Conservation (phyloP, 177 flowering plant species). For the Tripterygium wilfordii region DNA sequence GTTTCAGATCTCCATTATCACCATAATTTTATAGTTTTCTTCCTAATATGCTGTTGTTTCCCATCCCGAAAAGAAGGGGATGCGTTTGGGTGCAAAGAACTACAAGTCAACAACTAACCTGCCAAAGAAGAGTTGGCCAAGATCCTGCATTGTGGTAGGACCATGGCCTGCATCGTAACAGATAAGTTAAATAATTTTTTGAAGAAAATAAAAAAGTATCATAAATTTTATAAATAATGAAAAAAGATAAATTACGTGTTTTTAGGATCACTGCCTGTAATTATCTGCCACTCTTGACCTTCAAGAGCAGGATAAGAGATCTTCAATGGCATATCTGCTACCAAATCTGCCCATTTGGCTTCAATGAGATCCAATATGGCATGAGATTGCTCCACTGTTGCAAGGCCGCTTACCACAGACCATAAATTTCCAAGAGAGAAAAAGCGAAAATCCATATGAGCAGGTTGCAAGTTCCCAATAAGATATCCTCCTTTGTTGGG, state of each 20-base stretch:
- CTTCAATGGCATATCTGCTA: conserved; percentile 46
- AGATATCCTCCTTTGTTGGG: conserved; percentile 43
- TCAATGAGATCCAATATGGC: conserved; percentile 46
- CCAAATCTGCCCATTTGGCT: conserved; percentile 43
- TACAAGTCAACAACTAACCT: no score
- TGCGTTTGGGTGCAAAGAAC: neutral
- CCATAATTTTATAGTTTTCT: no score
- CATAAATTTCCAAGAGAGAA: conserved; percentile 47
- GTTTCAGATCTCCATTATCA: no score
- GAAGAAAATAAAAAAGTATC: no score
- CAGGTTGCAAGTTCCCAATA: conserved; percentile 51
- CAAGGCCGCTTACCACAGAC: conserved; percentile 36
- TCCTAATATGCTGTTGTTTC: no score
- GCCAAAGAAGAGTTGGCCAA: conserved; percentile 56
- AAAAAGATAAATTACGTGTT: conserved; percentile 50
- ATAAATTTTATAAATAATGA: no score
- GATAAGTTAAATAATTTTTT: neutral
- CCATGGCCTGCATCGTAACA: conserved; percentile 41
- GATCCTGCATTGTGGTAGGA: conserved; percentile 54
- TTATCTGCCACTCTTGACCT: conserved; percentile 48
- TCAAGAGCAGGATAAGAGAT: conserved; percentile 55
- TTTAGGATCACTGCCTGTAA: conserved; percentile 48
- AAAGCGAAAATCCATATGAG: conserved; percentile 57
- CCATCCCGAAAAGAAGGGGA: no score
- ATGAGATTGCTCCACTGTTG: conserved; percentile 41